Evolutionary conservation across 805 yeast genomes (phyloP), one percentile per base, ranked within the genome.

Genomic region (Kluyveromyces nonfermentans): DNA sequence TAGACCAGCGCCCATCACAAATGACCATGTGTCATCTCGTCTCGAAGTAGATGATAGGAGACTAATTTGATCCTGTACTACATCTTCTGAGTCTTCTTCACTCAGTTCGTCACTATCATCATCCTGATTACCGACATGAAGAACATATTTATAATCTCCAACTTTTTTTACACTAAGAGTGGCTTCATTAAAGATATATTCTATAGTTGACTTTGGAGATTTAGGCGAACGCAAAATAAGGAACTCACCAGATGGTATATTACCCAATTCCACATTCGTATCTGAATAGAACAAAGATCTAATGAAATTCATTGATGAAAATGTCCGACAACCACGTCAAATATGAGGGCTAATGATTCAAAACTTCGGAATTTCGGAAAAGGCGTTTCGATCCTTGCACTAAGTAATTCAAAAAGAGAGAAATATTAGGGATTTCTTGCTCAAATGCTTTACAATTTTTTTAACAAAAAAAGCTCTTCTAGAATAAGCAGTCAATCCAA

Each of bases 161-260:
- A 89, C 78, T 47, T 77, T 78, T 34, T 86, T 71, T 40, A 90
- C 78, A 2, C 80, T 68, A 12, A 90, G 78, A 33, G 78, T 78
- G 1, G 95, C 89, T 52, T 86, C 95, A 46, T 78, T 81, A 62
- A 79, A 89, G 17, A 87, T 69, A 54, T 89, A 82, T 62, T 93
- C 97, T 31, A 79, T 69, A 20, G 80, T 88, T 7, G 96, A 89
- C 59, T 87, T 86, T 10, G 96, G 96, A 2, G 95, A 85, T 18
- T 71, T 73, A 5, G 85, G 83, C 1, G 85, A 72, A 40, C 97
- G 69, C 15, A 83, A 73, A 37, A 90, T 69, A 56, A 72, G 84
- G 38, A 90, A 71, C 63, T 80, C 82, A 3, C 97, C 97, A 0
- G 82, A 74, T 2, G 95, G 86, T 40, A 93, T 71, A 54, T 75